Conservation (phyloP, 1,284 basidiomycete genomes). For the Grifola frondosa region DNA sequence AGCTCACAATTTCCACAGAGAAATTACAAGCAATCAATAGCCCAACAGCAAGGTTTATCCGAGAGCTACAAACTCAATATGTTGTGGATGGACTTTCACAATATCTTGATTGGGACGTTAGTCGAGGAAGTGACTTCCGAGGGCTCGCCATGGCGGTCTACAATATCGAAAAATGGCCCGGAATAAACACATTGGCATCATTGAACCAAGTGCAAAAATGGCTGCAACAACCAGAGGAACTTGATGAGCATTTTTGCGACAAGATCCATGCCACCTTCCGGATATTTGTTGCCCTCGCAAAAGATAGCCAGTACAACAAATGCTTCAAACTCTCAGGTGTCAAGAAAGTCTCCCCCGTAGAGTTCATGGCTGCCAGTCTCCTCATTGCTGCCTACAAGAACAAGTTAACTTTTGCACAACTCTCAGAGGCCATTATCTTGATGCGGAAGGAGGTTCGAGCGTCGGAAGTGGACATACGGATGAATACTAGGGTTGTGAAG, state of each 20-base stretch:
- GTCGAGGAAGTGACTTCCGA: constrained; percentile 63
- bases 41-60: constrained; percentile 52
- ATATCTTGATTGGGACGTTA: constrained; percentile 55
- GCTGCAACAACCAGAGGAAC: constrained; percentile 39
- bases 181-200: constrained; percentile 32
- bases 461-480: constrained; percentile 28
- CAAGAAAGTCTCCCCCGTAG: constrained; percentile 58
- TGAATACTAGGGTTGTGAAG: constrained; percentile 25
- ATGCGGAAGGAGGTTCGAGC: constrained; percentile 53
- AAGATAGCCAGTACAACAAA: constrained; percentile 28
- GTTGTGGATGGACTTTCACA: constrained; percentile 41
- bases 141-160: constrained; percentile 55
- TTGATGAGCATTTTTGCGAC: constrained; percentile 34
- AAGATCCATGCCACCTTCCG: constrained; percentile 42
- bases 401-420: constrained; percentile 33
- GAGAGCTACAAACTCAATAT: constrained; percentile 47
- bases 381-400: constrained; percentile 48
- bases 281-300: constrained; percentile 44
- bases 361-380: constrained; percentile 55
- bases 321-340: constrained; percentile 31
- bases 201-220: constrained; percentile 53
- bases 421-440: constrained; percentile 43
- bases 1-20: constrained; percentile 36
- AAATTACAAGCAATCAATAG: constrained; percentile 64
- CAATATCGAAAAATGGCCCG: constrained; percentile 45